These are phyloP conservation scores for Conticribra guillardii DNA, from an alignment of 108 stramenopile species.

Conservation along the genomic window DNA sequence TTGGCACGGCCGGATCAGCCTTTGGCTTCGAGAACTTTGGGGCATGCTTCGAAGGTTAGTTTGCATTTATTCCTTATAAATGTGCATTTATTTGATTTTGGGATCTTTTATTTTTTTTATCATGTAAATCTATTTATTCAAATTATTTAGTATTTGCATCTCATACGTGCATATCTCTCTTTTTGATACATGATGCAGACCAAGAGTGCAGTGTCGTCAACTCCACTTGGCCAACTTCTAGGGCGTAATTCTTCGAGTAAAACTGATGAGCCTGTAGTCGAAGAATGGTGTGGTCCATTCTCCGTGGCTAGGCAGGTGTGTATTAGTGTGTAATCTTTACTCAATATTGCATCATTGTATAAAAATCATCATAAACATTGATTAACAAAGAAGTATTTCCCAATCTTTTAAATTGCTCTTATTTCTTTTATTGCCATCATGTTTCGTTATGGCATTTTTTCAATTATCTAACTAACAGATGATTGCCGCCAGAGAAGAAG, in stretches of 20 bases:
- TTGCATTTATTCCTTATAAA: too few relatives aligned
- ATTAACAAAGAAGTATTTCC: background rate
- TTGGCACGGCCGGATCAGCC: constrained; percentile 65
- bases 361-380: too few relatives aligned
- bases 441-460: too few relatives aligned
- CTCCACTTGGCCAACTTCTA: constrained; percentile 64
- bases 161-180: too few relatives aligned
- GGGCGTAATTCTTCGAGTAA: constrained; percentile 17
- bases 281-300: constrained; percentile 87
- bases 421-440: background rate
- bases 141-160: too few relatives aligned
- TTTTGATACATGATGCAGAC: too few relatives aligned
- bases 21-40: constrained; percentile 16
- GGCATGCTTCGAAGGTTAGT: constrained; percentile 62
- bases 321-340: background rate
- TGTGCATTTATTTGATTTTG: too few relatives aligned
- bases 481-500: constrained; percentile 82
- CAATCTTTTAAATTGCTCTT: background rate
- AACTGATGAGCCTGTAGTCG: constrained; percentile 17
- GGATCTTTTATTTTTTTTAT: background rate
- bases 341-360: too few relatives aligned
- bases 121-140: too few relatives aligned
- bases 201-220: constrained; percentile 75
- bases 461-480: too few relatives aligned
- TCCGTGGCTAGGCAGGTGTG: constrained; percentile 75